Evolutionary conservation across 331 rosid genomes (phyloP).

Genomic region (Malus hybrid): DNA sequence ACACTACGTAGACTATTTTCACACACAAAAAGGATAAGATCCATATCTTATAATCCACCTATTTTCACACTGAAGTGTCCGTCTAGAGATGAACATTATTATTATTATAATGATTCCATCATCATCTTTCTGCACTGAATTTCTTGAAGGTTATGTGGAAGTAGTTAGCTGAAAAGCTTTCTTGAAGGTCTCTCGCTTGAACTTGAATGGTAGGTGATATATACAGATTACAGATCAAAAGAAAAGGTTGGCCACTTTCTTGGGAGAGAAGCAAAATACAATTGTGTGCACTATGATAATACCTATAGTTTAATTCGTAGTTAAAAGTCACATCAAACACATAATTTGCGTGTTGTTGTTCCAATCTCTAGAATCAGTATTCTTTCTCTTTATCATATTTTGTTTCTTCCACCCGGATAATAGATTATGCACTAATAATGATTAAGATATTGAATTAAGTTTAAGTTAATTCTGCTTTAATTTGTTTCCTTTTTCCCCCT

Average conservation of each 20-base stretch:
- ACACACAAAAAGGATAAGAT: background rate
- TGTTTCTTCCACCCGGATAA: background rate
- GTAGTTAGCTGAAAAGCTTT: too few relatives aligned
- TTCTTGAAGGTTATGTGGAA: background rate
- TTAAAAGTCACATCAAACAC: background rate
- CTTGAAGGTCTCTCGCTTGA: background rate
- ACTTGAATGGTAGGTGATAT: background rate
- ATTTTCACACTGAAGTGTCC: background rate
- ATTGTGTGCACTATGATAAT: background rate
- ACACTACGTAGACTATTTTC: background rate
- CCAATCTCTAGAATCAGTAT: background rate
- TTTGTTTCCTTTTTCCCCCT: background rate
- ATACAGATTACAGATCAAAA: background rate
- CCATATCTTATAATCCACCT: background rate
- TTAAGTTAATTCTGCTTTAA: background rate
- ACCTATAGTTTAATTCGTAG: background rate
- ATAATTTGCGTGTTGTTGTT: background rate
- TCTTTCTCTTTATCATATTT: background rate
- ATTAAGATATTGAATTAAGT: background rate
- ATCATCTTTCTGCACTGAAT: background rate
- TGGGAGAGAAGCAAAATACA: background rate
- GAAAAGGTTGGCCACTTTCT: constrained; percentile 1
- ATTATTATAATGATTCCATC: background rate
- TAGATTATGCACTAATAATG: background rate
- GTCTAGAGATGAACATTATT: background rate